Base-by-base conservation (phyloP, 2,329 filamentous ascomycete genomes). In the Annulohypoxylon truncatum region DNA sequence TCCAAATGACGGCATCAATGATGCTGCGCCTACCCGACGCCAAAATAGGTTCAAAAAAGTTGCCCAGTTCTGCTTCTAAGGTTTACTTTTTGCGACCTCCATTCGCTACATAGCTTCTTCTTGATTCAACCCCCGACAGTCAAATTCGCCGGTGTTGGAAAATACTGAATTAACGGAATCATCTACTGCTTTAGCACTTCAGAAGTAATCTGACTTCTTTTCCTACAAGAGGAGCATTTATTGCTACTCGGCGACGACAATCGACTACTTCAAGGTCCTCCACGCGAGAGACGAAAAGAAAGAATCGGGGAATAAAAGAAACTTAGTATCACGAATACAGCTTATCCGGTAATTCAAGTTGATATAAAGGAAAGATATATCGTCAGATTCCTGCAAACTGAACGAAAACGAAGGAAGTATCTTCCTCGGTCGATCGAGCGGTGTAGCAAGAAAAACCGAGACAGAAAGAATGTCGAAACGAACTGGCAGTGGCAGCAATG, bases 381-480 rank as follows among this genome's bases (percentile, higher is more conserved):
- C 9, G 8, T 20, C 15, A 24, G 20, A 10, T 40, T 28, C 18
- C 10, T 31, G 10, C 26, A 20, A 57, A 20, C 35, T 48, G n/a
- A 13, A 15, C 51, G 31, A 51, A 15, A 42, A 31, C 35, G 42
- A 52, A 28, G 46, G 46, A 55, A n/a, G 35, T 46, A 55, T 10
- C 38, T 55, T 33, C 22, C 44, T 24, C 13, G 12, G 40, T 62
- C 58, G n/a, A 53, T 29, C 12, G 31, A 53, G 54, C 60, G 46
- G 50, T 40, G 47, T 38, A 61, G 35, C 35, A 7, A 47, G 2
- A 24, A 50, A 47, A n/a, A 57, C 15, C 20, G 28, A 4, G 3
- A 50, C 22, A 55, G 57, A 54, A 61, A 78, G 44, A 74, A 92
- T 92, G 89, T 91, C 89, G 67, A 89, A 88, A 82, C 82, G 89